Conservation (phyloP, 345 rosid species). For the Populus tremula region DNA sequence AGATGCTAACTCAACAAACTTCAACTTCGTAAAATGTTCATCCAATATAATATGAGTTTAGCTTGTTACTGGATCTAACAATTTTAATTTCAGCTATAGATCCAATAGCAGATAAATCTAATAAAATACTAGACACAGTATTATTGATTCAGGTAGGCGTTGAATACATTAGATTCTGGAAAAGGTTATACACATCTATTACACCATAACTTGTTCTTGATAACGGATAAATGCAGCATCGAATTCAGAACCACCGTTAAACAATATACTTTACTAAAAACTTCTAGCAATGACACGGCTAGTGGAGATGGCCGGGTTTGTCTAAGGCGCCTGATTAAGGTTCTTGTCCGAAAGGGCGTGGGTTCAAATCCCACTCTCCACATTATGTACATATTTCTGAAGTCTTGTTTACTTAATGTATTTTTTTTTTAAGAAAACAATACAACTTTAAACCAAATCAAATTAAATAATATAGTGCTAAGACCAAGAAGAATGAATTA, state of each 20-base stretch:
- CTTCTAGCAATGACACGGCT: no score
- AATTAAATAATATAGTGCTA: background rate
- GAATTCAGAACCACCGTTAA: no score
- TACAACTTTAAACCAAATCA: no score
- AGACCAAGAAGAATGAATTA: background rate
- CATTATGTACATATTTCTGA: constrained; percentile 1
- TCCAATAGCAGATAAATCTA: fast-evolving
- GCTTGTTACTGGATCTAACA: fast-evolving
- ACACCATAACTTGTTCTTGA: no score
- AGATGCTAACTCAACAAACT: no score
- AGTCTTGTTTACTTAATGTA: background rate
- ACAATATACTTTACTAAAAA: fast-evolving
- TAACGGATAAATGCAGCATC: no score
- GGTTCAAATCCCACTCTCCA: constrained; percentile 96
- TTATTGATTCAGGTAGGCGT: fast-evolving
- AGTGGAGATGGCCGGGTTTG: constrained; percentile 89
- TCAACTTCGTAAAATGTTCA: no score
- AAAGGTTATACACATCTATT: no score
- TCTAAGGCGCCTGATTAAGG: constrained; percentile 98
- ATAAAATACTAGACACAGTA: fast-evolving
- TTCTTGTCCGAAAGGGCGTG: constrained; percentile 98
- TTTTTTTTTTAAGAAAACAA: background rate
- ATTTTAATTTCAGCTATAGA: fast-evolving
- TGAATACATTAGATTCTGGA: no score
- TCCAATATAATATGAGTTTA: fast-evolving